Percentiles rank a stretch among this genome's conserved stretches.
Evolutionary conservation across 257 asterid genomes (phyloP).

Genomic region (Nicotiana undulata): DNA sequence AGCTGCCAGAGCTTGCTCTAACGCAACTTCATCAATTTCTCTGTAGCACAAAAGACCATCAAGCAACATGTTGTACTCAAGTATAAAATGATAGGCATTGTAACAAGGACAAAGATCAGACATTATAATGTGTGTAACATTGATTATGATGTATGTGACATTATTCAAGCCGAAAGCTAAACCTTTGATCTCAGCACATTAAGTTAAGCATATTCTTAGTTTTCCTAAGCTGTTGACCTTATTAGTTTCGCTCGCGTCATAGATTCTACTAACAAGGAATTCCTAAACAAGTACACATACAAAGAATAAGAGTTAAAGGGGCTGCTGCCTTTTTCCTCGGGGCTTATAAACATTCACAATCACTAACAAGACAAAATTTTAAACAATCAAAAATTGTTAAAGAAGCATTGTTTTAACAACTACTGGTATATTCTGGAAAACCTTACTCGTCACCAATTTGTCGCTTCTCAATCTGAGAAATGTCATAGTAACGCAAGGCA

Average conservation of each 20-base stretch:
- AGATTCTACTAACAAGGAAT: not conserved
- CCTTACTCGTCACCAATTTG: conserved; percentile 93
- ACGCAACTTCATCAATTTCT: conserved; percentile 87
- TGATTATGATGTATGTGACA: not conserved
- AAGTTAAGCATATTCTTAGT: not conserved
- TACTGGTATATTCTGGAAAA: not conserved
- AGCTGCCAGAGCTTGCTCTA: conserved; percentile 86
- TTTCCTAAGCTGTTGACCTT: not conserved
- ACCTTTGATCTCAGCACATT: not conserved
- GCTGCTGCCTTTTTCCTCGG: not conserved
- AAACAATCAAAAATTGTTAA: not conserved
- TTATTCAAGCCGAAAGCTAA: conserved; percentile 1
- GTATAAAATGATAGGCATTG: not conserved
- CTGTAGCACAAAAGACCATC: conserved; percentile 30
- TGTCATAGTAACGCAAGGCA: conserved; percentile 91
- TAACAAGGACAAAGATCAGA: not conserved
- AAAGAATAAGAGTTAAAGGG: not conserved
- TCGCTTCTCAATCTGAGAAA: conserved; percentile 96
- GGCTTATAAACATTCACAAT: not conserved
- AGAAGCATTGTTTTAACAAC: not conserved
- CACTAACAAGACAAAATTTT: not conserved
- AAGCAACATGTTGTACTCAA: not conserved
- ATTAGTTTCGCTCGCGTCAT: not conserved
- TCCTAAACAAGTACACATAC: not conserved
- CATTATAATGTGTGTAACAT: not conserved